Base-by-base conservation (phyloP, 2,329 filamentous ascomycete genomes). In the Paracoccidioides brasiliensis region DNA sequence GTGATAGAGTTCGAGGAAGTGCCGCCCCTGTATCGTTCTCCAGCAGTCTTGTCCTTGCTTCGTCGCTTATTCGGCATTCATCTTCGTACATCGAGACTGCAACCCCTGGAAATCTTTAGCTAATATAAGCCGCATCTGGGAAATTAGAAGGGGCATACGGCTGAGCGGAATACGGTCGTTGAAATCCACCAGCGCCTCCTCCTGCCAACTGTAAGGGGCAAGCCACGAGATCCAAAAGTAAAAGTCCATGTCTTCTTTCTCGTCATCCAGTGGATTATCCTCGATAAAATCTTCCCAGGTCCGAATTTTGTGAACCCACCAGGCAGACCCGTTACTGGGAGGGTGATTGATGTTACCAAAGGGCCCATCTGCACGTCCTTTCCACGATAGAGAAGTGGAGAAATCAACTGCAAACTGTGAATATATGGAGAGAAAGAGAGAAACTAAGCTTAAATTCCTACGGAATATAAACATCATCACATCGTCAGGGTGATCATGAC, bases 1-100 rank as follows among this genome's bases (percentile, higher is more conserved):
- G 66, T 63, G 1, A 72, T 62, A 2, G 69, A 66, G 37, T 70
- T 71, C 3, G 53, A 53, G 1, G 59, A 56, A n/a, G 56, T n/a
- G 12, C 30, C 38, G 44, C 66, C 64, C 50, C 64, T 58, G 12
- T 41, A 15, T 61, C 57, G 2, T 55, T 15, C 8, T 58, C 40
- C 9, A 67, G 56, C n/a, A 67, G 57, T 40, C 32, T 64, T 38
- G 12, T 56, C 60, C 55, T 63, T 56, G 55, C 59, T 43, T 42
- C 61, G 63, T 62, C 66, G 57, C 15, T 64, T 57, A 54, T 63
- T 35, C 43, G 50, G 37, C 62, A 59, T 10, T 55, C 44, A 10
- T 58, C 42, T 2, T 61, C 45, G 53, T 65, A 66, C 43, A 50
- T 48, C 8, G 41, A 43, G 22, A 66, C 57, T 14, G 62, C 55